Evolutionary conservation across 768 basidiomycete species (phyloP), one percentile per base, ranked within the genome.

Genomic region (Trametes coccinea): DNA sequence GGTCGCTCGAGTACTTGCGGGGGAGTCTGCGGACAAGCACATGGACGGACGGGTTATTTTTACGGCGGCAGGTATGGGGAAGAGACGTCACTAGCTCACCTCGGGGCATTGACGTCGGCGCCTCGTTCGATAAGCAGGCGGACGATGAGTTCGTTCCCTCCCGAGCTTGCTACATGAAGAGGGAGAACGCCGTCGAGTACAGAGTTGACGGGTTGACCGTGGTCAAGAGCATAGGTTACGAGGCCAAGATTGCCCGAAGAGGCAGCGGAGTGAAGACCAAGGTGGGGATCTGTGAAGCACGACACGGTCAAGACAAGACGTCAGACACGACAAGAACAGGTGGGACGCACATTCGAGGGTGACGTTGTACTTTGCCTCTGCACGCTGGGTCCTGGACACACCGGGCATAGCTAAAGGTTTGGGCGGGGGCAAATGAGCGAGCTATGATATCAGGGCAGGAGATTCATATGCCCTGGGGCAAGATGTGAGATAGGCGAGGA

Each of bases 111-210:
- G 33, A 98, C 96, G 72, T 99, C 97, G n/a, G 97, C 97, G 22
- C 97, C 96, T 60, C 87, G 79, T 63, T 97, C 93, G 69, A 99
- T 90, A 48, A 99, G 78, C 65, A 95, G 81, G 69, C 86, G 84
- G 43, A 98, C 94, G 46, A 98, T 91, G 59, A 87, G 83, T 58
- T 90, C 92, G 70, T 86, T 92, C 2, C 97, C 97, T 27, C 93
- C 93, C 0, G 93, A 90, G 67, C 87, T 92, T 2, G 96, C 97
- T 3, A 94, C 95, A 71, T 99, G 97, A 8, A 99, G 81, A 3
- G 97, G 95, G n/a, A 97, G 86, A 3, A 99, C 91, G 39, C 97
- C 97, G 71, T 96, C 93, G 55, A 98, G 84, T 34, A 97, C 93
- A 4, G 94, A 92, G 74, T 99, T 98, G 74, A 96, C 87, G 9